Evolutionary conservation across 257 asterid species (phyloP), one percentile per base, ranked within the genome.

Genomic region (Datura wrightii): DNA sequence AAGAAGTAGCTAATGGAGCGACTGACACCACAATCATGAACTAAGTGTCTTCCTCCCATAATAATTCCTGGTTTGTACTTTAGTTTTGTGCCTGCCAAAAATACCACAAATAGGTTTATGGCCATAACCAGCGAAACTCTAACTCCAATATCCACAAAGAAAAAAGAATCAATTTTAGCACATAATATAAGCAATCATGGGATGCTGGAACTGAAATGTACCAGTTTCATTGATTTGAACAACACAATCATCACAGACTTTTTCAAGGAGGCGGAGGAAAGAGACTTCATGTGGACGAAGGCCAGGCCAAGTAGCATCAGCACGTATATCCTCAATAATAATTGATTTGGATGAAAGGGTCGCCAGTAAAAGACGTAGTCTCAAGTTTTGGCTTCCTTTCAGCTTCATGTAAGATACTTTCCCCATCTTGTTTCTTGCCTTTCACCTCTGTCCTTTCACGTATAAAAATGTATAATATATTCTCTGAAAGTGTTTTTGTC

Each of bases 141-240:
- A 63, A 31, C 42, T 24, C 72, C 2, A 34, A 6, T 65, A 24
- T 65, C 2, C 46, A 34, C 2, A 8, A 8, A 36, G 46, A 36
- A 36, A 65, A 24, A 48, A 9, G 52, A 82, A 34, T 3, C 19
- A 62, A 24, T 39, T 69, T 39, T 19, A 74, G 59, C 59, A 13
- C 8, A 48, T 37, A 14, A 48, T 74, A 24, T 13, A 36, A 52
- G 11, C 42, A 55, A 67, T 55, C 13, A 46, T 9, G 31, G 48
- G 5, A 82, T 19, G 6, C 34, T 6, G 15, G 58, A 8, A 59
- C 63, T 56, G 6, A 8, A 70, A 3, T 7, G 16, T 83, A 90
- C 99, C 98, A 4, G 98, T 97, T 84, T 95, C 98, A 79, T 93
- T 95, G 84, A 97, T 92, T 87, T 91, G 93, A 5, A 97, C 92